Evolutionary conservation across 1,139 yeast genomes (phyloP), one percentile per base, ranked within the genome.

Genomic region (Scheffersomyces lignicola): DNA sequence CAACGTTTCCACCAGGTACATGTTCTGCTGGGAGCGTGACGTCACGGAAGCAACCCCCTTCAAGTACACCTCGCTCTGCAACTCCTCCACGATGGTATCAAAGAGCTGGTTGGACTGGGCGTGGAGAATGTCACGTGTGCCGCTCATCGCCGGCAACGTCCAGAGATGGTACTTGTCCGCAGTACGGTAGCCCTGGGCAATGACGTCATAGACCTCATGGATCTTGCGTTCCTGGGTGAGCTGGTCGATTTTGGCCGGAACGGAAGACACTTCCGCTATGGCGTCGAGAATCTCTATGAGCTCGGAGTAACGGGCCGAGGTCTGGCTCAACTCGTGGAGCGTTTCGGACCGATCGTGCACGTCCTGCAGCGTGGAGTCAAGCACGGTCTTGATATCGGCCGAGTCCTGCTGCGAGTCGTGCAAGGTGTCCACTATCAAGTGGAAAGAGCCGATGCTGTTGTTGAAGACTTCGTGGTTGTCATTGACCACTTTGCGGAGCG

Each of bases 401-500:
- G 84, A 65, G 24, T 76, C 77, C 7, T 66, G 56, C 47, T 83
- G 86, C 4, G 87, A 77, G 22, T 77, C 71, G 15, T 73, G 60
- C 18, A 86, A 64, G 1, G 80, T 65, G 31, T 75, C 69, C 7
- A 82, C 73, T 3, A 82, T 71, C 20, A 73, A 62, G 36, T 86
- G 79, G 52, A 84, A 87, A 0, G 89, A 80, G 1, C 94, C 94
- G 36, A 87, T 78, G 41, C 89, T 80, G 44, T 80, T 81, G 55
- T 87, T 89, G 62, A 90, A 90, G 2, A 87, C 80, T 54, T 87
- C 94, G 56, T 84, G 85, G 53, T 90, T 83, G 37, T 85, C 86
- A 47, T 81, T 83, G 16, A 89, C 97, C 4, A 90, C 89, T 22
- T 65, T 62, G 42, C 83, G 74, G 33, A 90, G 65, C 13, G 81